A percentile compares a stretch with the other conserved stretches of the same genome.
Evolutionary conservation across 2,329 filamentous ascomycete species (phyloP).

Genomic region (Aspergillus sp.): DNA sequence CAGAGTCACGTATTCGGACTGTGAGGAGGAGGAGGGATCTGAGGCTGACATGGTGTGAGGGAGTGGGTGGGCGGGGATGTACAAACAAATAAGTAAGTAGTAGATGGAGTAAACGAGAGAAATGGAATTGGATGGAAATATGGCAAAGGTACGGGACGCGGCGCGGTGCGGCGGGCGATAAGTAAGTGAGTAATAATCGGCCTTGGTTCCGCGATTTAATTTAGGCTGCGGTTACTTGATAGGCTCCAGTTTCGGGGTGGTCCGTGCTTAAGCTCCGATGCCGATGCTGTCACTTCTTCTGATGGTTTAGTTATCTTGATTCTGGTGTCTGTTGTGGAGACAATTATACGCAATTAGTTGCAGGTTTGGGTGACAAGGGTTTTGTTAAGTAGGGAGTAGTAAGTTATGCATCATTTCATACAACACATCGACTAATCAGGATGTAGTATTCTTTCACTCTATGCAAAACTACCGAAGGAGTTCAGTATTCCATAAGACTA

Average conservation of each 20-base stretch:
- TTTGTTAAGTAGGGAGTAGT: neutral
- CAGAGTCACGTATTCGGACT: constrained; percentile 62
- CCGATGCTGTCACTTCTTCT: constrained; percentile 1
- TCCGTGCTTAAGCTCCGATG: constrained; percentile 32
- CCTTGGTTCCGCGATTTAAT: neutral
- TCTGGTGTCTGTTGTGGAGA: too few species aligned
- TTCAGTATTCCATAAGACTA: neutral
- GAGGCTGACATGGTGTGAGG: constrained; percentile 18
- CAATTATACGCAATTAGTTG: too few species aligned
- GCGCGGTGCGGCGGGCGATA: neutral
- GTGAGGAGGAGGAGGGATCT: constrained; percentile 17
- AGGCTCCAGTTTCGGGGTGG: constrained; percentile 16
- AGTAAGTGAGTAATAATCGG: too few species aligned
- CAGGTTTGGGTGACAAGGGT: neutral
- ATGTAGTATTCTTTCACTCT: neutral
- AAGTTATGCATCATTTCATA: neutral
- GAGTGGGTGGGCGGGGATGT: constrained; percentile 1
- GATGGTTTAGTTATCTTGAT: too few species aligned
- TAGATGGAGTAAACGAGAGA: neutral
- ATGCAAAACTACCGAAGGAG: neutral
- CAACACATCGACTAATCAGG: neutral
- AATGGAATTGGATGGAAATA: neutral
- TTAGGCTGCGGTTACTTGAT: too few species aligned
- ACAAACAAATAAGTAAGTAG: too few species aligned
- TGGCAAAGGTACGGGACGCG: neutral